Evolutionary conservation across 1,284 basidiomycete genomes (phyloP), one percentile per base, ranked within the genome.

Genomic region (Puccinia coronata): DNA sequence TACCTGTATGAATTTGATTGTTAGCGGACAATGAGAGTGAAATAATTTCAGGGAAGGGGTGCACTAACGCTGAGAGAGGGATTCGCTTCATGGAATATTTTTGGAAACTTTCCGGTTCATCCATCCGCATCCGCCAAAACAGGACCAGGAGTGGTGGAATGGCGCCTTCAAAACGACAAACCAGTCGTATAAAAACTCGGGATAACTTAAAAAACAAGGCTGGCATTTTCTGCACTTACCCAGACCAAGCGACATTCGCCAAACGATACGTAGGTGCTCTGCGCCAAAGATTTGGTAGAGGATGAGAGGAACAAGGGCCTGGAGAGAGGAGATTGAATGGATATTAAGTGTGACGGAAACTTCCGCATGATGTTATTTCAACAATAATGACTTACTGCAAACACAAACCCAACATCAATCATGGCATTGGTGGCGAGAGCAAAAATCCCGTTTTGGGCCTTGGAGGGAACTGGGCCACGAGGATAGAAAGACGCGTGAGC

Each of bases 341-440:
- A 34, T 16, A 5, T 70, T 49, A 8, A 49, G 49, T 55, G 11
- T 70, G 9, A 34, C 18, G 18, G 34, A 25, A 51, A 16, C 20
- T 12, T 34, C 18, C 25, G 16, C 41, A 14, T 69, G 20, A 23
- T 20, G 5, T 39, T 57, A 28, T n/a, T 28, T 47, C 9, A 43
- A 5, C 23, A 23, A 6, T 28, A 39, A 61, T 18, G 20, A 72
- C 78, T 72, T 53, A 92, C 88, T 9, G 93, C 88, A 76, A 95
- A 85, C 28, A 95, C 93, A 85, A 95, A 97, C 63, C 93, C 95
- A 80, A 92, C 85, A 85, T 96, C 94, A 84, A 97, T 95, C 93
- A 95, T 95, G 14, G 89, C 88, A 86, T 94, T 92, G 25, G 79
- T 81, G 43, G 79, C 57, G 49, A 75, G 51, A 57, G 71, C 63